These are phyloP conservation scores for Juglanconis oblonga DNA, from an alignment of 2,329 filamentous ascomycete species.

Conservation along the genomic window DNA sequence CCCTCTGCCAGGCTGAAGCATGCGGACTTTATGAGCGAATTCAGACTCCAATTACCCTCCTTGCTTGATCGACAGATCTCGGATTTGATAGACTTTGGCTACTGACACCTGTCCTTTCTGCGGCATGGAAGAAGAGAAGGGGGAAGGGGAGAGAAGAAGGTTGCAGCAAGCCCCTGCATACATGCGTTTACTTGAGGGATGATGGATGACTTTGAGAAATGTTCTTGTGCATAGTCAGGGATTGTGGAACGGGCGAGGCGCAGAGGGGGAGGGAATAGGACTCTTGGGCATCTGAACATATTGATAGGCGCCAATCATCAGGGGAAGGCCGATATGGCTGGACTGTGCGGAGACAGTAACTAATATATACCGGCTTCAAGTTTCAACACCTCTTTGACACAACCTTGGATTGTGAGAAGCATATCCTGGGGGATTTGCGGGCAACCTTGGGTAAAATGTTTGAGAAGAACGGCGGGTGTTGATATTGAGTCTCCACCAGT, in stretches of 20 bases:
- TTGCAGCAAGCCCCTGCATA: background rate
- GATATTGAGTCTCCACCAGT: too few relatives aligned
- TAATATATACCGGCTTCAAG: slow-evolving; percentile 15
- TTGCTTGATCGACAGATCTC: slow-evolving; percentile 3
- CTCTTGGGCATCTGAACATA: slow-evolving; percentile 5
- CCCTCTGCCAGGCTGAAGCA: background rate
- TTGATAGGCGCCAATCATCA: background rate
- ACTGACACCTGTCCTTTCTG: background rate
- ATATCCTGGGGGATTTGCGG: too few relatives aligned
- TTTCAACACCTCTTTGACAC: background rate
- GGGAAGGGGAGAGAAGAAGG: background rate
- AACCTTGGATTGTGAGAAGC: background rate
- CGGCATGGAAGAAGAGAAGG: background rate
- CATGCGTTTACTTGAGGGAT: background rate
- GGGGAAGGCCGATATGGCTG: background rate
- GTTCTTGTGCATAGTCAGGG: slow-evolving; percentile 11
- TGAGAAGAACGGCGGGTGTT: too few relatives aligned
- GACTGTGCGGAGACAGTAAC: slow-evolving; percentile 3
- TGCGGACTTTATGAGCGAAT: background rate
- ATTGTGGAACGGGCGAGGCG: background rate
- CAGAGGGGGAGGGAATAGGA: background rate
- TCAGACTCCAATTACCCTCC: background rate
- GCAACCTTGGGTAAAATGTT: too few relatives aligned
- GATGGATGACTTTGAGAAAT: slow-evolving; percentile 2
- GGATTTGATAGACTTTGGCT: slow-evolving; percentile 9